Percentiles rank a stretch among this genome's conserved stretches.
phyloP scores from a whole-genome alignment of 2,329 filamentous ascomycete genomes.

The Talaromyces sp. region DNA sequence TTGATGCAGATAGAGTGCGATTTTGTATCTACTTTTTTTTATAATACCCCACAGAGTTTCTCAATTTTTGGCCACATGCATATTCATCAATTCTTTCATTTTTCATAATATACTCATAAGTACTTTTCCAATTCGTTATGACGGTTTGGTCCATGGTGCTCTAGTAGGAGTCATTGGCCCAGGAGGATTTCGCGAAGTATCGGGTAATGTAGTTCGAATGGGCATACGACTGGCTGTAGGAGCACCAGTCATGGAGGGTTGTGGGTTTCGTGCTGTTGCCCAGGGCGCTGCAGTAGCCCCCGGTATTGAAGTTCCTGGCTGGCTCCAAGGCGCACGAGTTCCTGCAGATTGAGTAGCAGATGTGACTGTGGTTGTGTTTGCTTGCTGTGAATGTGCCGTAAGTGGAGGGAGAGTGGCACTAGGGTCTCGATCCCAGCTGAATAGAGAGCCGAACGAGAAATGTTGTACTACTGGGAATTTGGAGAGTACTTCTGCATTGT shows the following conservation, averaged over 20 bases:
- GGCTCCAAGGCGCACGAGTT: slow-evolving; percentile 38
- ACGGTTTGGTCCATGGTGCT: slow-evolving; percentile 23
- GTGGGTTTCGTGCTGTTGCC: slow-evolving; percentile 22
- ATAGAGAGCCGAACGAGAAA: slow-evolving; percentile 78
- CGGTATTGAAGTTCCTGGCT: slow-evolving; percentile 20
- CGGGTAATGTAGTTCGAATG: slow-evolving; percentile 21
- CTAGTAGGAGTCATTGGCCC: slow-evolving; percentile 26
- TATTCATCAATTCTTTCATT: not conserved
- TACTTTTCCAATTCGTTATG: not conserved
- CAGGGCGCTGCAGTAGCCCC: slow-evolving; percentile 32
- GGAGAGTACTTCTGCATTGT: slow-evolving; percentile 88
- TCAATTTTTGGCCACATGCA: not conserved
- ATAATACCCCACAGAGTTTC: slow-evolving; percentile 17
- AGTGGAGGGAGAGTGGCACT: slow-evolving; percentile 50
- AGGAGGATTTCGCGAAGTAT: slow-evolving; percentile 29
- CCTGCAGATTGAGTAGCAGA: slow-evolving; percentile 28
- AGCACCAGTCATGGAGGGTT: not conserved
- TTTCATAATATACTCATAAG: not conserved
- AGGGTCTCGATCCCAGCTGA: slow-evolving; percentile 70
- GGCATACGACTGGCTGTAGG: slow-evolving; percentile 16
- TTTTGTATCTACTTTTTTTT: slow-evolving; percentile 4
- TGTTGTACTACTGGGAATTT: slow-evolving; percentile 99
- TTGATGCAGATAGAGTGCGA: not conserved
- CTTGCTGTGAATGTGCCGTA: slow-evolving; percentile 53
- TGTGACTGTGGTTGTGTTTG: slow-evolving; percentile 19